These are phyloP conservation scores for Agrocybe chaxingu DNA, from an alignment of 768 basidiomycete species.

Conservation along the genomic window DNA sequence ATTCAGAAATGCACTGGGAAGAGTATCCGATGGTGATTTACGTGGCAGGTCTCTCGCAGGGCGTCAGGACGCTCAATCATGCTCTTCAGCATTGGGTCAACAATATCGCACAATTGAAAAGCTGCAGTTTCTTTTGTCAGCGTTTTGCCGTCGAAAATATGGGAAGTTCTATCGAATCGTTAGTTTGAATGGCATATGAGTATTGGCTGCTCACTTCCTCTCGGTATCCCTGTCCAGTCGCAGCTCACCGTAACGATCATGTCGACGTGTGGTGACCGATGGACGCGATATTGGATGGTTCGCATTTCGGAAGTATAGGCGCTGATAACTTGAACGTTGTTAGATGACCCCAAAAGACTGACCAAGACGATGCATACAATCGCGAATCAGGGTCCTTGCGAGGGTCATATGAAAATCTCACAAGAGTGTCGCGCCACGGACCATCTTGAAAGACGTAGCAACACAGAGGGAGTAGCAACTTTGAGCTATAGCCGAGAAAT, in stretches of 20 bases:
- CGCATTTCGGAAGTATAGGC: conserved; percentile 85
- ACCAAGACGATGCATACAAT: conserved; percentile 52
- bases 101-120: conserved; percentile 92
- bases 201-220: conserved; percentile 35
- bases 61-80: conserved; percentile 78
- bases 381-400: conserved; percentile 67
- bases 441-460: conserved; percentile 93
- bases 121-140: conserved; percentile 85
- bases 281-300: conserved; percentile 78
- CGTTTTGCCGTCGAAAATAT: conserved; percentile 85
- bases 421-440: conserved; percentile 87
- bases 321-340: conserved; percentile 69
- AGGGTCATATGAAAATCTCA: conserved; percentile 89
- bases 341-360: conserved; percentile 1
- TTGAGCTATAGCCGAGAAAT: conserved; percentile 51
- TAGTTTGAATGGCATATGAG: not conserved
- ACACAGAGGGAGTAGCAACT: conserved; percentile 73
- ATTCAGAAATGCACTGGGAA: not conserved
- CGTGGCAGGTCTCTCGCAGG: conserved; percentile 70
- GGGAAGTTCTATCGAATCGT: conserved; percentile 48
- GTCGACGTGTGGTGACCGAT: conserved; percentile 68
- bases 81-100: conserved; percentile 76
- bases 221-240: conserved; percentile 40
- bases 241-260: conserved; percentile 45
- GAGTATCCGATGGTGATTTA: conserved; percentile 32